Evolutionary conservation across 1,139 yeast genomes (phyloP), one percentile per base, ranked within the genome.

Genomic region (Blastobotrys capitulatus): DNA sequence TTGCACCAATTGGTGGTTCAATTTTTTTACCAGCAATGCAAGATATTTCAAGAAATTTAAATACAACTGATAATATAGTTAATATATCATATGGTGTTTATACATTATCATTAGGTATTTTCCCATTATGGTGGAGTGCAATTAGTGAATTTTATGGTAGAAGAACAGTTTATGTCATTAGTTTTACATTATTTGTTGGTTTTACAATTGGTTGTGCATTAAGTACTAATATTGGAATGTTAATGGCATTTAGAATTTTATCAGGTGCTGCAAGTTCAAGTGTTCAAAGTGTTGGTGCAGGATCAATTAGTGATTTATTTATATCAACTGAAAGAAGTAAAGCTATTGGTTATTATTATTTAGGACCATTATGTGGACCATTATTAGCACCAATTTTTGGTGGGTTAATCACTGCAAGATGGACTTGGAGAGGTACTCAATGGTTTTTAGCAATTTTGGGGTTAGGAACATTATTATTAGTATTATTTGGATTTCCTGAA

Each of bases 1-100:
- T 86, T 46, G 96, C 95, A 0, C 96, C 96, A 9, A 84, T 88
- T 90, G 95, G 95, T n/a, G 83, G 95, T 1, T 82, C 92, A 1
- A 85, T 88, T 52, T 74, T 87, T 64, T 75, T 86, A 47, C 96
- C 96, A 0, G 94, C 94, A 0, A 78, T 86, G 42, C 77, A 78
- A 44, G 78, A 81, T 52, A 76, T 87, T 38, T 76, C 77, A 5
- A 52, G 54, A 0, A 79, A 78, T 26, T 70, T 86, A 32, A 45
- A 82, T 46, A 83, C 95, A 0, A 61, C 78, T 4, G 75, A 74
- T 1, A 70, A 81, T 25, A 72, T 78, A 55, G 89, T 86, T 32
- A 87, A 86, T 60, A 74, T 87, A 15, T 82, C 92, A 0, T 88
- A 86, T 51, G 96, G 96, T 59, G 76, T 86, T 12, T 87, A 86